Conservation (phyloP, 164 flowering plant species). For the Aristolochia contorta region DNA sequence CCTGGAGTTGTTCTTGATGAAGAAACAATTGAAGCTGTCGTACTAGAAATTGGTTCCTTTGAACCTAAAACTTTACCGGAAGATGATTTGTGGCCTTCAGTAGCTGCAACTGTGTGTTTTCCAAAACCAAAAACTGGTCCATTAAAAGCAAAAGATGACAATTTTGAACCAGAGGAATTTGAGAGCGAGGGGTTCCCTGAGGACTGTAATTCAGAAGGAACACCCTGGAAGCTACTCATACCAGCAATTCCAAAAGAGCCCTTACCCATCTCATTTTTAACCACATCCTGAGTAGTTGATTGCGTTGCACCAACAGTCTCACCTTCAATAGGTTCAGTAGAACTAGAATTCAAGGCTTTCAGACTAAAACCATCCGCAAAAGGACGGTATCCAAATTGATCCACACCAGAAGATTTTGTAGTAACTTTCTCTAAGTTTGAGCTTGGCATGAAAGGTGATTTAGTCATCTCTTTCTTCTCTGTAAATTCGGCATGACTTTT, state of each 20-base stretch:
- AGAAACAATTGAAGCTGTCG: conserved; percentile 14
- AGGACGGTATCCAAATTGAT: neutral
- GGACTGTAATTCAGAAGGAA: conserved; percentile 19
- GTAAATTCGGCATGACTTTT: neutral
- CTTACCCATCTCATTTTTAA: conserved; percentile 11
- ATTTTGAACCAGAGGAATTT: conserved; percentile 15
- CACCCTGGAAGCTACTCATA: conserved; percentile 12
- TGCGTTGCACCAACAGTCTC: neutral
- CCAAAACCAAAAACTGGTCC: neutral
- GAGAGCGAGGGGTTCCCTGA: conserved; percentile 11
- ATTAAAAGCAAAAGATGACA: conserved; percentile 12
- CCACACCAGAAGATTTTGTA: neutral
- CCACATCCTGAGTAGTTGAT: conserved; percentile 8
- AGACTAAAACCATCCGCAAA: neutral
- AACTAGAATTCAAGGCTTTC: neutral
- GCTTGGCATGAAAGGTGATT: neutral
- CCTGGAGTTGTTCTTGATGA: conserved; percentile 14
- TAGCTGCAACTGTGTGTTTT: conserved; percentile 6
- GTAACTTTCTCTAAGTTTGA: neutral
- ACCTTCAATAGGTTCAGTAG: neutral
- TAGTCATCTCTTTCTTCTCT: neutral
- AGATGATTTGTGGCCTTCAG: conserved; percentile 9
- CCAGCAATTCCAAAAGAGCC: conserved; percentile 12
- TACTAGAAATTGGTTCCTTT: conserved; percentile 13
- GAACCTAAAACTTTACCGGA: conserved; percentile 9